Evolutionary conservation across 768 basidiomycete genomes (phyloP).

Genomic region (Auricularia auricula-judae): DNA sequence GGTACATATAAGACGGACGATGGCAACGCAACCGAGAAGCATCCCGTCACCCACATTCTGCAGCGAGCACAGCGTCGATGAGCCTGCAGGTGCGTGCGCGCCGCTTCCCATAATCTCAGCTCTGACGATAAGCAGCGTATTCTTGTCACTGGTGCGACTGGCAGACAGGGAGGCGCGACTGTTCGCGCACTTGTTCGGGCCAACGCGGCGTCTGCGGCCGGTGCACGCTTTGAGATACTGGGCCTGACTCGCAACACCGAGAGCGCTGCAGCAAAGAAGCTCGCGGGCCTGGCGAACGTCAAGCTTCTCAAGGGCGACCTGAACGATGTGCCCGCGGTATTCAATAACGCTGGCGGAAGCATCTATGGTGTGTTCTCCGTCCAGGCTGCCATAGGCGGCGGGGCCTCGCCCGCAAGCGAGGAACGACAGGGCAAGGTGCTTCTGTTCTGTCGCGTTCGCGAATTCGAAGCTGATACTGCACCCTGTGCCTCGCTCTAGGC

Average conservation of each 20-base stretch:
- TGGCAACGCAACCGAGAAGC: too few species aligned
- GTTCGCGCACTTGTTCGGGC: background rate
- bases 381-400: background rate
- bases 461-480: background rate
- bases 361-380: background rate
- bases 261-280: background rate
- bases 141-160: background rate
- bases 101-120: background rate
- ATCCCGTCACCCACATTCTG: background rate
- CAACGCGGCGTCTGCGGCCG: background rate
- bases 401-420: background rate
- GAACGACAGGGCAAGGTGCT: background rate
- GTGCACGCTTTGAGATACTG: background rate
- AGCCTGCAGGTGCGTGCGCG: background rate
- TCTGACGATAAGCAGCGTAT: background rate
- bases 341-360: background rate
- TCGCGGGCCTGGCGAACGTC: background rate
- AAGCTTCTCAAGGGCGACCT: background rate
- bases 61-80: background rate
- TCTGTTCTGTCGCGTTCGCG: background rate
- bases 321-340: background rate
- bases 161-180: background rate
- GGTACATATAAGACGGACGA: too few species aligned
- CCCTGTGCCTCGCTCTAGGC: background rate
- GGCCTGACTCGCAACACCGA: background rate